These are phyloP conservation scores for Dendrobium nobile DNA, from an alignment of 106 monocot species.

Conservation along the genomic window DNA sequence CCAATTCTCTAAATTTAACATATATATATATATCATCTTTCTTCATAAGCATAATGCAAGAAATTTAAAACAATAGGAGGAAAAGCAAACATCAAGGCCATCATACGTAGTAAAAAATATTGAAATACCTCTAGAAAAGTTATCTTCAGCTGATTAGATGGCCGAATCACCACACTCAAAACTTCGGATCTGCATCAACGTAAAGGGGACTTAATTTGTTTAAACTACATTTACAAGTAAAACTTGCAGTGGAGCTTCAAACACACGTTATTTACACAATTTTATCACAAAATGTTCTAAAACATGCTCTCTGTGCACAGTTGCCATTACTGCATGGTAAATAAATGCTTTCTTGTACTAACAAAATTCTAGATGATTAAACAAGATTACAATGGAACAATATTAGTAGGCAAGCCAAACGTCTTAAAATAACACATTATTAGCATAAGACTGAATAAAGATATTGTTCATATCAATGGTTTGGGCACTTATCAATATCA, in stretches of 20 bases:
- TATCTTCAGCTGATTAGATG: slow-evolving; percentile 24
- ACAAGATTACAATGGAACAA: too few species aligned
- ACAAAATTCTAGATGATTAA: too few species aligned
- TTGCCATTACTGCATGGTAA: neutral
- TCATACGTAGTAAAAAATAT: neutral
- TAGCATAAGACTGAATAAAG: too few species aligned
- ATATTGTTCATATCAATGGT: too few species aligned
- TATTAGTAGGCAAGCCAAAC: too few species aligned
- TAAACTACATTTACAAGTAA: neutral
- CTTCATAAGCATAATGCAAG: too few species aligned
- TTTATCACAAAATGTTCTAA: neutral
- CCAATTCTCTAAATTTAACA: too few species aligned
- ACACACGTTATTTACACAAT: neutral
- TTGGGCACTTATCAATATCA: too few species aligned
- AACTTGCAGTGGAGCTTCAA: neutral
- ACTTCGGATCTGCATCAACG: slow-evolving; percentile 14
- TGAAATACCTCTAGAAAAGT: slow-evolving; percentile 23
- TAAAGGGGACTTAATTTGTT: neutral
- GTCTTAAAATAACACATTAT: too few species aligned
- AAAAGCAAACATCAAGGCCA: neutral
- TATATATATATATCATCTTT: too few species aligned
- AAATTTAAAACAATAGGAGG: too few species aligned
- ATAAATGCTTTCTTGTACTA: too few species aligned
- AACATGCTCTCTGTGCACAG: neutral
- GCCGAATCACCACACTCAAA: slow-evolving; percentile 17